Evolutionary conservation across 73 alveolate genomes (phyloP).

Genomic region (Stentor roeselii): DNA sequence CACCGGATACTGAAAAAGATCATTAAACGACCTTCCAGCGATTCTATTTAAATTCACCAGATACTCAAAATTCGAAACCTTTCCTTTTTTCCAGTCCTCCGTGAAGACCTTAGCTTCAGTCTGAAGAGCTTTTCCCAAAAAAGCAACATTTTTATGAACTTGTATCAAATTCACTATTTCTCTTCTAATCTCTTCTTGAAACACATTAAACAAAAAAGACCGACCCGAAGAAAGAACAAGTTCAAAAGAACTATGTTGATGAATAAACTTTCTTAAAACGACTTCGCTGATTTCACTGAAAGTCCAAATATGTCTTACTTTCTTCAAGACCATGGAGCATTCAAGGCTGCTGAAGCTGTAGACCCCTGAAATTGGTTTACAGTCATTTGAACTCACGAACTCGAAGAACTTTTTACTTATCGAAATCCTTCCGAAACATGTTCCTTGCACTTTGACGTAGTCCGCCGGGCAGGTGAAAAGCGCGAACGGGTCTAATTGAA

Average conservation of each 20-base stretch:
- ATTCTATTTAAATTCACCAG: constrained; percentile 83
- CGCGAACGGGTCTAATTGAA: not conserved
- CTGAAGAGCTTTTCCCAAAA: constrained; percentile 29
- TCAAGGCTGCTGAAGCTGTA: not conserved
- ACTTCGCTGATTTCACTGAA: constrained; percentile 32
- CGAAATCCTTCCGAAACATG: not conserved
- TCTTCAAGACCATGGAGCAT: not conserved
- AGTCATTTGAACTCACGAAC: not conserved
- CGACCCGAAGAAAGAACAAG: constrained; percentile 36
- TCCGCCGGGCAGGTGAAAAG: constrained; percentile 10
- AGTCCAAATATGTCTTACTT: not conserved
- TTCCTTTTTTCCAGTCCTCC: constrained; percentile 55
- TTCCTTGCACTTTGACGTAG: not conserved
- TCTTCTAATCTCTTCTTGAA: constrained; percentile 25
- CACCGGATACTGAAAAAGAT: constrained; percentile 95
- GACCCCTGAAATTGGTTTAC: not conserved
- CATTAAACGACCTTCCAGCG: constrained; percentile 85
- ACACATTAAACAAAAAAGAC: constrained; percentile 39
- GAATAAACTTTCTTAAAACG: constrained; percentile 40
- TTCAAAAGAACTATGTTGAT: constrained; percentile 46
- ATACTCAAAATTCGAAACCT: constrained; percentile 85
- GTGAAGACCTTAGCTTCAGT: constrained; percentile 27
- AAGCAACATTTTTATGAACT: not conserved
- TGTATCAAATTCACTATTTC: constrained; percentile 17
- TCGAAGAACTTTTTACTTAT: not conserved